A percentile compares a stretch with the other conserved stretches of the same genome.
These are phyloP conservation scores for Solanum commersonii DNA, from an alignment of 257 asterid species.

Conservation along the genomic window DNA sequence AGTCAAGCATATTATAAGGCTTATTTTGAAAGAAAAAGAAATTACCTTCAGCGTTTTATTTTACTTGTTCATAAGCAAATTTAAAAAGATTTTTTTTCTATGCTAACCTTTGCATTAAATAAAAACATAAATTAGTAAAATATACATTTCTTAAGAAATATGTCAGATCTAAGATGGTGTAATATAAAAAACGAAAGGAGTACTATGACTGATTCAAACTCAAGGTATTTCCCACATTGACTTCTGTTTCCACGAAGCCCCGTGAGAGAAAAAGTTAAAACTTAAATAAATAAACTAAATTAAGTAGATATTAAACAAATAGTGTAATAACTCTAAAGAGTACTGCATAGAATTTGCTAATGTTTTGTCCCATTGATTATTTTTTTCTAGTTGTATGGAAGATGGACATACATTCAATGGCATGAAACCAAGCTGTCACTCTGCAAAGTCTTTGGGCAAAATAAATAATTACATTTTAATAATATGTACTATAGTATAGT, in stretches of 20 bases:
- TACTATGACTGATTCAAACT: background rate
- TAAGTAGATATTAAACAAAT: conserved; percentile 4
- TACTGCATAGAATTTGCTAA: conserved; percentile 16
- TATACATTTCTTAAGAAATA: too few species aligned
- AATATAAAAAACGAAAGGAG: background rate
- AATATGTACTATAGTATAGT: background rate
- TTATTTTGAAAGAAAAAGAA: background rate
- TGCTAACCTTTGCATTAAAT: background rate
- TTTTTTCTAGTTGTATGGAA: conserved; percentile 14
- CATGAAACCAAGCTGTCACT: conserved; percentile 33
- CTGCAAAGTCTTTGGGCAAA: conserved; percentile 2
- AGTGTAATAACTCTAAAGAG: background rate
- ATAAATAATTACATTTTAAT: conserved; percentile 11
- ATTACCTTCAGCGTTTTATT: too few species aligned
- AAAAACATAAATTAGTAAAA: too few species aligned
- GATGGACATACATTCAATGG: conserved; percentile 24
- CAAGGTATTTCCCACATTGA: conserved; percentile 8
- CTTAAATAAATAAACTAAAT: background rate
- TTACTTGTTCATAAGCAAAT: too few species aligned
- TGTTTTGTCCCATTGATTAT: conserved; percentile 23
- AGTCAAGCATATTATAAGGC: background rate
- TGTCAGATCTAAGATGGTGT: background rate
- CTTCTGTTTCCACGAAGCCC: conserved; percentile 18
- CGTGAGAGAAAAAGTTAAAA: background rate
- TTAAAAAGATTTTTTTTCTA: too few species aligned